Conservation (phyloP, 129 eudicot genomes). For the Oenanthe sinensis region DNA sequence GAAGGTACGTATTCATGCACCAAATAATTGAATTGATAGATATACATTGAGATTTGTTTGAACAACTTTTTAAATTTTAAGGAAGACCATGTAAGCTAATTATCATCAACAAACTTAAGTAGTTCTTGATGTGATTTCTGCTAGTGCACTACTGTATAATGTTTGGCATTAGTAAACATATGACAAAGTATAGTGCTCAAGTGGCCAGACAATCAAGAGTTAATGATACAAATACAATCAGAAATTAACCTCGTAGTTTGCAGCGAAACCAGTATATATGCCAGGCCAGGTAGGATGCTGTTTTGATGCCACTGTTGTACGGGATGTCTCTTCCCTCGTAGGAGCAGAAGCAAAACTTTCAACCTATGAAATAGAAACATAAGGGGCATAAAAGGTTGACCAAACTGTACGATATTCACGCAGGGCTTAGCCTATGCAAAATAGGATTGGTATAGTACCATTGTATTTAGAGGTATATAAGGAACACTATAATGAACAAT, state of each 20-base stretch:
- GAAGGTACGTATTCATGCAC: not conserved
- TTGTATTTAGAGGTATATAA: not conserved
- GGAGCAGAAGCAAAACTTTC: slow-evolving; percentile 26
- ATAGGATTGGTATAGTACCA: not conserved
- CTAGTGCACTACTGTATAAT: not conserved
- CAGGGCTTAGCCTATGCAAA: not conserved
- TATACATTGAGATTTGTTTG: not conserved
- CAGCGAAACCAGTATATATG: slow-evolving; percentile 40
- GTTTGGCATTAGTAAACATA: not conserved
- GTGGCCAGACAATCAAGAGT: not conserved
- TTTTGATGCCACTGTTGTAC: slow-evolving; percentile 25
- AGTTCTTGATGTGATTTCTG: not conserved
- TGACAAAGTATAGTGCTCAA: not conserved
- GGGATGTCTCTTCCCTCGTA: slow-evolving; percentile 18
- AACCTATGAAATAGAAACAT: slow-evolving; percentile 24
- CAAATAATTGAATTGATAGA: not conserved
- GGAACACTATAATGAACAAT: not conserved
- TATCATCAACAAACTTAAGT: not conserved
- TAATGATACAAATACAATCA: not conserved
- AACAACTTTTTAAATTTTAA: not conserved
- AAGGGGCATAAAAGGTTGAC: slow-evolving; percentile 4
- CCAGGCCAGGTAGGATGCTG: slow-evolving; percentile 28
- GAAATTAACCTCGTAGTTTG: slow-evolving; percentile 34
- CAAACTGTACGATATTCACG: not conserved
- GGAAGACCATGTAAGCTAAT: not conserved